Evolutionary conservation across 129 eudicot species (phyloP).

Genomic region (Oenanthe sinensis): DNA sequence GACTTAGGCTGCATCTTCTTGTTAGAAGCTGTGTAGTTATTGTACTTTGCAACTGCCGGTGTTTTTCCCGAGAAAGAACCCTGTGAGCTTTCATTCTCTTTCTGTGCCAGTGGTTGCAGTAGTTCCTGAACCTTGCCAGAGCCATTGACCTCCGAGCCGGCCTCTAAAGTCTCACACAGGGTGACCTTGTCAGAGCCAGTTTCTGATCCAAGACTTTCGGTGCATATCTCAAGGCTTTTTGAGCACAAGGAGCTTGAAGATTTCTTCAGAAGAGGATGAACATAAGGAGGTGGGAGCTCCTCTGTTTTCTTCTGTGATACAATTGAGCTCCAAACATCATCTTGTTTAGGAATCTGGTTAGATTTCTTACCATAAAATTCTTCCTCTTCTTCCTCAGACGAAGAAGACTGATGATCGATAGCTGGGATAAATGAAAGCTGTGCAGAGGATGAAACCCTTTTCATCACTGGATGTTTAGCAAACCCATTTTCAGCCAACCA

Average conservation of each 20-base stretch:
- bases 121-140: not conserved
- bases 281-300: slow-evolving; percentile 44
- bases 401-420: slow-evolving; percentile 30
- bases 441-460: slow-evolving; percentile 42
- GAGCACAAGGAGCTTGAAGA: slow-evolving; percentile 46
- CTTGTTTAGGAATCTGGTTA: slow-evolving; percentile 17
- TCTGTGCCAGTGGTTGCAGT: slow-evolving; percentile 2
- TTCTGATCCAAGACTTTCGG: slow-evolving; percentile 91
- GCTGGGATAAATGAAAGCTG: slow-evolving; percentile 20
- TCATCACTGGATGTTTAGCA: slow-evolving; percentile 29
- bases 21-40: slow-evolving; percentile 5
- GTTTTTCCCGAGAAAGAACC: not conserved
- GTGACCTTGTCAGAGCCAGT: slow-evolving; percentile 70
- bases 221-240: slow-evolving; percentile 77
- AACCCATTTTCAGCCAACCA: slow-evolving; percentile 56
- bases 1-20: slow-evolving; percentile 26
- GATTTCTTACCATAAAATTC: not conserved
- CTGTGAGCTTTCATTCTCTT: not conserved
- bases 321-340: slow-evolving; percentile 58
- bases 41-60: slow-evolving; percentile 20
- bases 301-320: slow-evolving; percentile 30
- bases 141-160: slow-evolving; percentile 16
- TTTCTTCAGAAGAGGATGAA: slow-evolving; percentile 61
- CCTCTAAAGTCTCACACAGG: slow-evolving; percentile 44
- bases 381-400: slow-evolving; percentile 23